phyloP scores from a whole-genome alignment of 768 basidiomycete species.

The Termitomyces sp. region DNA sequence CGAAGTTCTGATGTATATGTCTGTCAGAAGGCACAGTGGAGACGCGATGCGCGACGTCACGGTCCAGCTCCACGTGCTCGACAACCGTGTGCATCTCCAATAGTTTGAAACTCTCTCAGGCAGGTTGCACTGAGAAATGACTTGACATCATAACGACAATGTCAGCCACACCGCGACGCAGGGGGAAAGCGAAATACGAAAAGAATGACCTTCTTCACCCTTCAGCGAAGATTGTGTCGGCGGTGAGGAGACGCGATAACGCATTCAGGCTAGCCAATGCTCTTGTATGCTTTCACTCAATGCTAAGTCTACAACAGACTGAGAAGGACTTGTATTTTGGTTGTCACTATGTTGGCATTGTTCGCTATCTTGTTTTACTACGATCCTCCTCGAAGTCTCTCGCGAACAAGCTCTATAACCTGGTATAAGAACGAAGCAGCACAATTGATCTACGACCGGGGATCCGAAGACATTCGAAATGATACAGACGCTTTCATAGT shows the following conservation, averaged over 20 bases:
- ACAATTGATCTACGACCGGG: not conserved
- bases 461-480: not conserved
- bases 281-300: not conserved
- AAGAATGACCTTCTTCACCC: conserved; percentile 7
- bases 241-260: not conserved
- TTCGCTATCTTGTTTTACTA: not conserved
- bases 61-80: not conserved
- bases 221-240: conserved; percentile 4
- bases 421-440: not conserved
- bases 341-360: not conserved
- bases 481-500: conserved; percentile 27
- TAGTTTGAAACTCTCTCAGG: not conserved
- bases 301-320: not conserved
- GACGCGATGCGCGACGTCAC: not conserved
- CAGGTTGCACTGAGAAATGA: not conserved
- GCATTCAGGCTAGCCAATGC: not conserved
- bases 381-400: not conserved
- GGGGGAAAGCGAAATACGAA: conserved; percentile 7
- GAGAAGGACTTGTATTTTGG: not conserved
- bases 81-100: not conserved
- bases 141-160: not conserved
- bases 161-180: conserved; percentile 7
- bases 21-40: not conserved
- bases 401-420: not conserved
- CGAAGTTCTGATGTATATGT: not conserved